Evolutionary conservation across 768 basidiomycete species (phyloP).

Genomic region (Leccinum uliginosum): DNA sequence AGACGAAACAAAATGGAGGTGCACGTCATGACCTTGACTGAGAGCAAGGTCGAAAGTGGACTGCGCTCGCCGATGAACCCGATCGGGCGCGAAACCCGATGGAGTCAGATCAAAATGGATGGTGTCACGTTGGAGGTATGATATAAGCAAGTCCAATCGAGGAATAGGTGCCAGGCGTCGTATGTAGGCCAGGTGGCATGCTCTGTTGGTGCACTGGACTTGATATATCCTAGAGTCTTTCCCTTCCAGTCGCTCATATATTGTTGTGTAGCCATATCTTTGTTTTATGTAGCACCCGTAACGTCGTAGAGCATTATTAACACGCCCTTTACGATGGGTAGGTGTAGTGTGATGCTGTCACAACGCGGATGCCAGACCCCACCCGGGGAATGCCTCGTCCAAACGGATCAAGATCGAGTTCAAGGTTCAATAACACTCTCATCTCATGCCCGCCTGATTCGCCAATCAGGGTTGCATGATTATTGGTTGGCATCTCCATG

Average conservation of each 20-base stretch:
- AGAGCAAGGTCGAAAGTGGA: not conserved
- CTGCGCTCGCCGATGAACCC: not conserved
- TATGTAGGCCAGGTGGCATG: not conserved
- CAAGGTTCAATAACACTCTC: not conserved
- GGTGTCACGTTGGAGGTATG: not conserved
- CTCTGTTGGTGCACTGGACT: not conserved
- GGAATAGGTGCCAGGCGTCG: not conserved
- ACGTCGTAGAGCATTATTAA: not conserved
- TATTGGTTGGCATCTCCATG: not conserved
- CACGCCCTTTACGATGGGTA: not conserved
- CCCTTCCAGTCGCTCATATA: not conserved
- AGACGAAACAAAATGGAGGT: conserved; percentile 3
- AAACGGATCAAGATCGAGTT: not conserved
- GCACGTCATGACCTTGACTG: not conserved
- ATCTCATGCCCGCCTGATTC: not conserved
- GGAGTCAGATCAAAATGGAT: not conserved
- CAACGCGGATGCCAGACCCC: not conserved
- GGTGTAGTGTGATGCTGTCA: not conserved
- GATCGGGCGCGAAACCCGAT: not conserved
- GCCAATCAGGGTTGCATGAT: not conserved
- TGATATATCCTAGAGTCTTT: not conserved
- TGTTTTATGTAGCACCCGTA: not conserved
- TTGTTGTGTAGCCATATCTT: not conserved
- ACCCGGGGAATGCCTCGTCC: not conserved
- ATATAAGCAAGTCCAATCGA: not conserved